Base-by-base conservation (phyloP, 352 stramenopile species). In the Blastocystis hominis region DNA sequence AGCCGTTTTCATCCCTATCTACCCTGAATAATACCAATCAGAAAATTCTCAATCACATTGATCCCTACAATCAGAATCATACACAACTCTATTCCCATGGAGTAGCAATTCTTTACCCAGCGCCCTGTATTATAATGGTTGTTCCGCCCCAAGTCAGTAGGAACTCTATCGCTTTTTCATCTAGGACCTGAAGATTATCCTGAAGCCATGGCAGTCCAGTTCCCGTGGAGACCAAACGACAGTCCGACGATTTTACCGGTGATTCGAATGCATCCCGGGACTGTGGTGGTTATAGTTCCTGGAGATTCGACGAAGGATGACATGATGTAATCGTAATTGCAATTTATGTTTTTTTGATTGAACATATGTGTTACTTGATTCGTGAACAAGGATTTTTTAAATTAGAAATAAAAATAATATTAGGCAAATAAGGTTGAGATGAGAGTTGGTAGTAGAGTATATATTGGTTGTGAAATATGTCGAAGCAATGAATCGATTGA, bases 81-180 rank as follows among this genome's bases (percentile, higher is more conserved):
- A 66, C 15, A 34, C 56, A n/a, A n/a, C 13, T 24, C 56, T 38
- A 66, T 36, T 66, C 56, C 30, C 56, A 66, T n/a, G 72, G 72
- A 47, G 68, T 87, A 47, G 77, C 77, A 4, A 55, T 87, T 13
- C 63, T 87, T 2, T 87, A 87, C 38, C 77, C 77, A n/a, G 77
- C 77, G 54, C 77, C 77, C 17, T 87, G 77, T 34, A 78, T 87
- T 56, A 78, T 87, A n/a, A 87, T 87, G 77, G 56, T 56, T 34
- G 59, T 87, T 62, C 61, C 77, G 20, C 77, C 44, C 1, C 63
- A 75, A 30, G 70, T 47, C 20, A 59, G 77, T 87, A 50, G 4
- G 40, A 5, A 3, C 1, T n/a, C 1, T 40, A 30, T 13, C 15
- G 0, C 17, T 36, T 34, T 17, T 7, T 36, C 17, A 69, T 77